Conservation (phyloP, 1,284 basidiomycete species). For the Ustilago loliicola region DNA sequence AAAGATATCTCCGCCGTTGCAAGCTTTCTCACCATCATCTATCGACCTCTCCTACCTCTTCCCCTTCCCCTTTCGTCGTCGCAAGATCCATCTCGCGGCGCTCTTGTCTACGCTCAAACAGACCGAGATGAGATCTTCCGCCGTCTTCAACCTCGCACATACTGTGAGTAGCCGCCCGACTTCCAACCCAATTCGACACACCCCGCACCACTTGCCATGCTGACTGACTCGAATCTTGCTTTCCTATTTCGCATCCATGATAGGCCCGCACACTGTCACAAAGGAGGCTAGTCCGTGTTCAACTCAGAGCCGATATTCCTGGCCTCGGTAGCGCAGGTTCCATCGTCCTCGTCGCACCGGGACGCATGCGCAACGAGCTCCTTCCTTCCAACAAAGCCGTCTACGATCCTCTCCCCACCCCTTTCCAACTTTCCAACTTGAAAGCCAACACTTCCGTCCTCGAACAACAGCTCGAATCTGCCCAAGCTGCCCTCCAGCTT, state of each 20-base stretch:
- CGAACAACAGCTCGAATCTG: slow-evolving; percentile 32
- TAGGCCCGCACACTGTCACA: slow-evolving; percentile 49
- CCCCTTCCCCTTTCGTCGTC: slow-evolving; percentile 4
- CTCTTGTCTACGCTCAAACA: neutral
- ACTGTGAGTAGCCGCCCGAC: slow-evolving; percentile 30
- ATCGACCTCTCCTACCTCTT: neutral
- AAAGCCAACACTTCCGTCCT: slow-evolving; percentile 25
- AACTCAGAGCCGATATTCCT: slow-evolving; percentile 26
- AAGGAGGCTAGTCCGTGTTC: slow-evolving; percentile 52
- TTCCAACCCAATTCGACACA: neutral
- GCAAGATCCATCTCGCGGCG: slow-evolving; percentile 4
- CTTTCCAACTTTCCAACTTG: slow-evolving; percentile 27
- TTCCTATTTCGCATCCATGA: neutral
- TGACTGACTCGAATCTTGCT: neutral
- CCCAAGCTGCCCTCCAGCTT: slow-evolving; percentile 18
- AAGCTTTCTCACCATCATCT: neutral
- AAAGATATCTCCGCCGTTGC: neutral
- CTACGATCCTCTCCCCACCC: slow-evolving; percentile 45
- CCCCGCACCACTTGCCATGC: neutral
- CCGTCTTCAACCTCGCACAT: slow-evolving; percentile 36
- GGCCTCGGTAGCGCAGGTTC: slow-evolving; percentile 39
- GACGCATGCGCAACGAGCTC: slow-evolving; percentile 53
- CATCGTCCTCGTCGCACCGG: slow-evolving; percentile 46
- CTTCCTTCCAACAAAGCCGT: slow-evolving; percentile 34
- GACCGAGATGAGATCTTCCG: slow-evolving; percentile 51